Evolutionary conservation across 1,284 basidiomycete species (phyloP).

Genomic region (Tilletia walkeri): DNA sequence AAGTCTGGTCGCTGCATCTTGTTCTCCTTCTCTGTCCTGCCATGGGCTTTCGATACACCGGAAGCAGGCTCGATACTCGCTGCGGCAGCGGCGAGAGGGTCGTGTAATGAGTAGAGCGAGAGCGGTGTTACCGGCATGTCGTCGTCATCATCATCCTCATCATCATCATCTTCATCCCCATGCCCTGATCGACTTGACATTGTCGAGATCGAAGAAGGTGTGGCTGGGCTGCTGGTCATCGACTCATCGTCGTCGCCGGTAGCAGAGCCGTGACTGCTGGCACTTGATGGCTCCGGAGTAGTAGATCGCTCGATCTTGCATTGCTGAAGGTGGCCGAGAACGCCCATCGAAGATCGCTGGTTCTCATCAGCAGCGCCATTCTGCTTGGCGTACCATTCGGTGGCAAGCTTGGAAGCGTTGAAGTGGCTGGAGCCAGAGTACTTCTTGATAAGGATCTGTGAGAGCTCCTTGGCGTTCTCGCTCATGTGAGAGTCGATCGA

Average conservation of each 20-base stretch:
- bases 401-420: conserved; percentile 83
- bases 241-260: conserved; percentile 45
- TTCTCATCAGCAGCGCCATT: not conserved
- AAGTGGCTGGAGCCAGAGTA: conserved; percentile 94
- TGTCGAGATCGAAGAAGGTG: conserved; percentile 51
- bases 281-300: conserved; percentile 17
- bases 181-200: conserved; percentile 36
- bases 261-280: conserved; percentile 19
- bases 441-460: conserved; percentile 92
- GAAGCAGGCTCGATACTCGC: not conserved
- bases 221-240: conserved; percentile 40
- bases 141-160: conserved; percentile 46
- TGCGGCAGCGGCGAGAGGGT: not conserved
- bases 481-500: conserved; percentile 80
- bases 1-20: not conserved
- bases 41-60: not conserved
- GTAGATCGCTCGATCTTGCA: conserved; percentile 20
- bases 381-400: conserved; percentile 73
- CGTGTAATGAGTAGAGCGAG: conserved; percentile 39
- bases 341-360: not conserved
- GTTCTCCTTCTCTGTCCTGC: conserved; percentile 3
- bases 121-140: conserved; percentile 54
- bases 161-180: conserved; percentile 30
- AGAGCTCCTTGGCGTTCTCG: conserved; percentile 81
- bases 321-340: not conserved